Percentiles rank a stretch among this genome's conserved stretches.
Conservation (phyloP, 352 stramenopile species). For the Pythium folliculosum region DNA sequence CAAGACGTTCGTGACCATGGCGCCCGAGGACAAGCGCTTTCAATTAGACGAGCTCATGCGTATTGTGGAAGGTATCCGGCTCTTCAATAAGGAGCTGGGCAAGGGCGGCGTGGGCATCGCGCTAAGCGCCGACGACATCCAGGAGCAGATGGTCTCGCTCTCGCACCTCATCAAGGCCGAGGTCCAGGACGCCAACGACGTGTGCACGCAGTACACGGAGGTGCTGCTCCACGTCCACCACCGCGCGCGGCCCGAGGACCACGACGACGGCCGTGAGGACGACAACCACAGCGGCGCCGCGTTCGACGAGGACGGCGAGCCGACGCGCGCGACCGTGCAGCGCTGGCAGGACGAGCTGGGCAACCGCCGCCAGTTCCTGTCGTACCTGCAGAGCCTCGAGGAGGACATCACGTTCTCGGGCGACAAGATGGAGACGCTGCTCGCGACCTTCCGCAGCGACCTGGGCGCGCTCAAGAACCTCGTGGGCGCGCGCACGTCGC, state of each 20-base stretch:
- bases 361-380: slow-evolving; percentile 91
- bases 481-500: slow-evolving; percentile 82
- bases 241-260: slow-evolving; percentile 38
- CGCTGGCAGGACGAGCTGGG: slow-evolving; percentile 92
- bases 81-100: slow-evolving; percentile 92
- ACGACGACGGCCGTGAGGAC: slow-evolving; percentile 17
- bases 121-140: slow-evolving; percentile 57
- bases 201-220: slow-evolving; percentile 82
- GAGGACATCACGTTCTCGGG: slow-evolving; percentile 88
- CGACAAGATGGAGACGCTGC: slow-evolving; percentile 77
- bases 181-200: slow-evolving; percentile 62
- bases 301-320: slow-evolving; percentile 8
- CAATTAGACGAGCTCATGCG: slow-evolving; percentile 90
- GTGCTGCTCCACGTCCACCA: slow-evolving; percentile 79
- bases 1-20: slow-evolving; percentile 92
- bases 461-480: slow-evolving; percentile 73
- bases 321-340: slow-evolving; percentile 41
- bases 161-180: slow-evolving; percentile 57
- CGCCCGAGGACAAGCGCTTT: slow-evolving; percentile 86
- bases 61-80: slow-evolving; percentile 92
- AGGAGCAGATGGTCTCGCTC: slow-evolving; percentile 51
- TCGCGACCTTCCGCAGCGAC: slow-evolving; percentile 70
- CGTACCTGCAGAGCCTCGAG: slow-evolving; percentile 90
- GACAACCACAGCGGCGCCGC: too few relatives aligned
- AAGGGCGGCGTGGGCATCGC: slow-evolving; percentile 86